A percentile compares a stretch with the other conserved stretches of the same genome.
Conservation (phyloP, 805 yeast species). For the Spathaspora girioi region DNA sequence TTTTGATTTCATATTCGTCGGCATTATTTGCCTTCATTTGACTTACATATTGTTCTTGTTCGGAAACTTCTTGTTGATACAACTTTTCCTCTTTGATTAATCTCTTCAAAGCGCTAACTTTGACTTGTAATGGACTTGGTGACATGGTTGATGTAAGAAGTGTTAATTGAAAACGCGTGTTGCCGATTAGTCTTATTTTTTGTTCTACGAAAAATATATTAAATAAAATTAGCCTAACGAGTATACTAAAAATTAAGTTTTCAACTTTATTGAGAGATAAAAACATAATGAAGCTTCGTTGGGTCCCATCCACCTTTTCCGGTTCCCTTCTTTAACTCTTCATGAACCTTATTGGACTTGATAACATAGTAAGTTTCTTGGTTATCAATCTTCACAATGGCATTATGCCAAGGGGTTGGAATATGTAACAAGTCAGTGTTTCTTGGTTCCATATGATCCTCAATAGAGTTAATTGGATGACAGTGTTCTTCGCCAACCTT, state of each 20-base stretch:
- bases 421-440: constrained; percentile 55
- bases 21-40: constrained; percentile 42
- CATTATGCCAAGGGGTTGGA: constrained; percentile 67
- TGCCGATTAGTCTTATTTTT: background rate
- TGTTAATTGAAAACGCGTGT: background rate
- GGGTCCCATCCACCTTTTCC: constrained; percentile 24
- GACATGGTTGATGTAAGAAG: constrained; percentile 42
- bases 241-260: background rate
- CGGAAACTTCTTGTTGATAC: constrained; percentile 56
- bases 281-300: constrained; percentile 7
- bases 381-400: constrained; percentile 43
- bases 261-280: constrained; percentile 1
- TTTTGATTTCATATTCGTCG: constrained; percentile 66
- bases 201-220: background rate
- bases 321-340: constrained; percentile 13
- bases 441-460: constrained; percentile 34
- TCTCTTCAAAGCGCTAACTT: constrained; percentile 64
- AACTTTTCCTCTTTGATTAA: constrained; percentile 62
- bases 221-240: background rate
- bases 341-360: constrained; percentile 16
- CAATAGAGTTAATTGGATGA: constrained; percentile 44
- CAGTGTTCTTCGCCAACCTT: constrained; percentile 41
- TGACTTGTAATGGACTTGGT: constrained; percentile 69
- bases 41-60: constrained; percentile 48
- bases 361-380: constrained; percentile 22